phyloP scores from a whole-genome alignment of 805 yeast genomes.

The Wickerhamiella kurtzmanii region DNA sequence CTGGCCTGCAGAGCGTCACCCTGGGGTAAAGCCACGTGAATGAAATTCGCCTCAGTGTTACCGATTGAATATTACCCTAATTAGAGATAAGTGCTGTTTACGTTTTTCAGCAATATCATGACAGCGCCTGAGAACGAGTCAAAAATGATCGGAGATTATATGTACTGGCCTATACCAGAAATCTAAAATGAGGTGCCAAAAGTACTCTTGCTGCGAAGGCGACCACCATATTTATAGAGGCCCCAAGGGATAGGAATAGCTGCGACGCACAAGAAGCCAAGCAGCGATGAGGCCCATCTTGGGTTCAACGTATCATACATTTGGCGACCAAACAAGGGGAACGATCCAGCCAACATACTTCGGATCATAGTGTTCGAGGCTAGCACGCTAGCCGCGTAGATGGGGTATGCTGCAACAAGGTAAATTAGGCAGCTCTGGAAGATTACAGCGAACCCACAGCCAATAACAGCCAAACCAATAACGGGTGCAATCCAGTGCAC shows the following conservation, averaged over 20 bases:
- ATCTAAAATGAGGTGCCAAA: too few species aligned
- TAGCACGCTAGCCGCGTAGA: constrained; percentile 45
- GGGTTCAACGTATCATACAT: constrained; percentile 38
- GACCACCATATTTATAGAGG: constrained; percentile 36
- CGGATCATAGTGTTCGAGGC: constrained; percentile 43
- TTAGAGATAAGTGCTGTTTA: too few species aligned
- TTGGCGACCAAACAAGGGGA: constrained; percentile 48
- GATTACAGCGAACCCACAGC: constrained; percentile 38
- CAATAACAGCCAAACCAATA: constrained; percentile 40
- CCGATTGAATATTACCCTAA: too few species aligned
- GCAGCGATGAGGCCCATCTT: constrained; percentile 40
- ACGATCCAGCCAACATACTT: constrained; percentile 41
- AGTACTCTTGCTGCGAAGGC: too few species aligned
- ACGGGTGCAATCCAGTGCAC: constrained; percentile 41
- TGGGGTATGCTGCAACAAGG: constrained; percentile 43
- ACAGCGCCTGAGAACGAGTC: too few species aligned
- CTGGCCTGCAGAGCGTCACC: too few species aligned
- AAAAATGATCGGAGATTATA: too few species aligned
- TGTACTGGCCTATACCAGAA: too few species aligned
- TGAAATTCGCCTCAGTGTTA: too few species aligned
- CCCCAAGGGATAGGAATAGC: constrained; percentile 38
- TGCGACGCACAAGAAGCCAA: constrained; percentile 32
- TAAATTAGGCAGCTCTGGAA: constrained; percentile 50
- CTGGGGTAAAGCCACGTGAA: too few species aligned
- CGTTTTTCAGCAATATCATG: too few species aligned